Percentiles rank a stretch among this genome's conserved stretches.
Conservation (phyloP, 2,329 filamentous ascomycete species). For the Sphaerulina populicola region DNA sequence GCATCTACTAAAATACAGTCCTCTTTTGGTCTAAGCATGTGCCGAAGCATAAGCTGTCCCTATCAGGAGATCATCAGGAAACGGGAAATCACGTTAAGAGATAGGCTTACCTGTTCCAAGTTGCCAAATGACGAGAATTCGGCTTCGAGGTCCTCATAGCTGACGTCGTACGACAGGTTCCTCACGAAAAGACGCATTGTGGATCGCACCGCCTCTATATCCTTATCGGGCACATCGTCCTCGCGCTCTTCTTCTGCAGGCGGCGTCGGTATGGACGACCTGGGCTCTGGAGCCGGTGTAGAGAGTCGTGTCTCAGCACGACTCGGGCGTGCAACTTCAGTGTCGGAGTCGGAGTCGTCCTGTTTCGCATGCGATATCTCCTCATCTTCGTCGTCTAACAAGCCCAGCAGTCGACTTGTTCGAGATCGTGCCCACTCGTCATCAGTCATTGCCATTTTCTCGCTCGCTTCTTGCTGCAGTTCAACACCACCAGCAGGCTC, state of each 20-base stretch:
- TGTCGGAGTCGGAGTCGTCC: constrained; percentile 11
- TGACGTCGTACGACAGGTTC: constrained; percentile 75
- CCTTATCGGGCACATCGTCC: constrained; percentile 37
- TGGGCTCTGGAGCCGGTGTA: constrained; percentile 4
- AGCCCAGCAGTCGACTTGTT: constrained; percentile 75
- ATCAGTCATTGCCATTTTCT: constrained; percentile 53
- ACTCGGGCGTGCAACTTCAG: constrained; percentile 10
- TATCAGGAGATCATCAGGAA: constrained; percentile 96
- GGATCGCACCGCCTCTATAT: constrained; percentile 56
- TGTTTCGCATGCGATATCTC: constrained; percentile 18
- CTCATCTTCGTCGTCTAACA: constrained; percentile 62
- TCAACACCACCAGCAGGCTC: constrained; percentile 8
- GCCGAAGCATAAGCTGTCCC: constrained; percentile 97
- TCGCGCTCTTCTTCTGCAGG: constrained; percentile 30
- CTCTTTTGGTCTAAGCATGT: constrained; percentile 76
- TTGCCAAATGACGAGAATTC: constrained; percentile 65
- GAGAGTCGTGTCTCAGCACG: neutral
- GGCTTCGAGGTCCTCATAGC: constrained; percentile 65
- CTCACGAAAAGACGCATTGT: constrained; percentile 78
- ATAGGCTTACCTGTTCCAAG: constrained; percentile 72
- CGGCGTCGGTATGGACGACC: constrained; percentile 23
- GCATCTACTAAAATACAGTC: constrained; percentile 99
- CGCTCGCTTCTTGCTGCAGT: neutral
- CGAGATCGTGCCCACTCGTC: constrained; percentile 86
- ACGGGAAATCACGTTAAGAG: constrained; percentile 22